Evolutionary conservation across 805 yeast genomes (phyloP).

Genomic region (Grigorovia transvaalensis): DNA sequence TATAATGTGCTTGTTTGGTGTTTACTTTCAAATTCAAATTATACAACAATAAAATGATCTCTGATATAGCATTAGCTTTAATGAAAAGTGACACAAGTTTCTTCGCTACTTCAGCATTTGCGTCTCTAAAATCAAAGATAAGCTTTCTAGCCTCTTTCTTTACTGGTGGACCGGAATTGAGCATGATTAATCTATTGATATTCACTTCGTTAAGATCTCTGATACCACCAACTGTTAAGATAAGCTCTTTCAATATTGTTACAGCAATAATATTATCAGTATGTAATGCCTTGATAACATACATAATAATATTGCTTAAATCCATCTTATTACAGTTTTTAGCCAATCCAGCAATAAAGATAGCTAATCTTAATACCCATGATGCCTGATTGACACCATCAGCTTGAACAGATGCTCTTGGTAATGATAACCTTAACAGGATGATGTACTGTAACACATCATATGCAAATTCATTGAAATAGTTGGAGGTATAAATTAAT

Average conservation of each 20-base stretch:
- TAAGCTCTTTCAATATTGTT: slow-evolving; percentile 54
- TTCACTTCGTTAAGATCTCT: slow-evolving; percentile 60
- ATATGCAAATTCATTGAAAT: slow-evolving; percentile 71
- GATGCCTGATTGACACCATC: slow-evolving; percentile 74
- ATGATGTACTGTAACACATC: slow-evolving; percentile 71
- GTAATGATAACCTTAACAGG: slow-evolving; percentile 56
- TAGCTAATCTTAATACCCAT: slow-evolving; percentile 79
- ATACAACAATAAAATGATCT: slow-evolving; percentile 56
- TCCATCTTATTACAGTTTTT: slow-evolving; percentile 46
- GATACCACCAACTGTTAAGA: slow-evolving; percentile 71
- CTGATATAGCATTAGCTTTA: slow-evolving; percentile 40
- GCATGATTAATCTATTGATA: slow-evolving; percentile 48
- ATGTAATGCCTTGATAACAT: slow-evolving; percentile 53
- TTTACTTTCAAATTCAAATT: slow-evolving; percentile 34
- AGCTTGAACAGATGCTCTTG: slow-evolving; percentile 55
- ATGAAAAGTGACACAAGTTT: slow-evolving; percentile 40
- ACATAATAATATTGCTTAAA: slow-evolving; percentile 49
- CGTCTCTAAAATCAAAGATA: slow-evolving; percentile 42
- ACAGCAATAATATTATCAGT: slow-evolving; percentile 48
- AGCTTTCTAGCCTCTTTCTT: slow-evolving; percentile 44
- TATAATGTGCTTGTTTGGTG: slow-evolving; percentile 42
- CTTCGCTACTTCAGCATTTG: slow-evolving; percentile 37
- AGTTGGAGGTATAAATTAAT: slow-evolving; percentile 67
- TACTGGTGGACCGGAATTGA: slow-evolving; percentile 55
- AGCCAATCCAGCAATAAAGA: slow-evolving; percentile 66